A percentile compares a stretch with the other conserved stretches of the same genome.
Conservation (phyloP, 176 grass and related monocot species). For the Oryza australiensis region DNA sequence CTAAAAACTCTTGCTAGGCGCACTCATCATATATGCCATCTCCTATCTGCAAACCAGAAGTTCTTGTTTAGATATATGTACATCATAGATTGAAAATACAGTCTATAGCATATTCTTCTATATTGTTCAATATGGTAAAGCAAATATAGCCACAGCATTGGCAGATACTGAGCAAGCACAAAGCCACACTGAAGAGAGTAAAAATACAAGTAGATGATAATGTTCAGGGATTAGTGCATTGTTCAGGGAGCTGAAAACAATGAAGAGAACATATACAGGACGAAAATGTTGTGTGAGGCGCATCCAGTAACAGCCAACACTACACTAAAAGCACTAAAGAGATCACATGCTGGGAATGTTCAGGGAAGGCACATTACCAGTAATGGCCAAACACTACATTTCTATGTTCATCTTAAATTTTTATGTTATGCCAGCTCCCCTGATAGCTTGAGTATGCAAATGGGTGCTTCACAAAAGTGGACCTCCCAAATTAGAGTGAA, state of each 20-base stretch:
- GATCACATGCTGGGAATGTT: too few relatives aligned
- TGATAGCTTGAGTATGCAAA: not conserved
- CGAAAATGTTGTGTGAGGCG: too few relatives aligned
- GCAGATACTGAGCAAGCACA: slow-evolving; percentile 1
- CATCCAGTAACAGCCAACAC: too few relatives aligned
- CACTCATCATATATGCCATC: slow-evolving; percentile 76
- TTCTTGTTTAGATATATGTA: not conserved
- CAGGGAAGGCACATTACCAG: too few relatives aligned
- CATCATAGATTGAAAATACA: not conserved
- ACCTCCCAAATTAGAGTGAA: not conserved
- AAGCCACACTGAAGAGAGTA: not conserved
- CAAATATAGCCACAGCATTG: not conserved
- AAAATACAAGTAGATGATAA: not conserved
- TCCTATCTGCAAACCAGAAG: slow-evolving; percentile 60
- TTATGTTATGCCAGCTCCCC: not conserved
- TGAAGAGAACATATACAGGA: too few relatives aligned
- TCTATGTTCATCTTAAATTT: not conserved
- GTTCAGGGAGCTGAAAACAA: too few relatives aligned
- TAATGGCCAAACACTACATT: not conserved
- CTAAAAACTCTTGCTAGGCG: not conserved
- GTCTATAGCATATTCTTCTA: not conserved
- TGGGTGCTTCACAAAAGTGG: not conserved
- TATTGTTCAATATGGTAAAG: not conserved
- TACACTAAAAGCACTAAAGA: too few relatives aligned
- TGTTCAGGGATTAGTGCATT: not conserved